phyloP scores from a whole-genome alignment of 2,329 filamentous ascomycete genomes.

The Diaporthe longicolla region DNA sequence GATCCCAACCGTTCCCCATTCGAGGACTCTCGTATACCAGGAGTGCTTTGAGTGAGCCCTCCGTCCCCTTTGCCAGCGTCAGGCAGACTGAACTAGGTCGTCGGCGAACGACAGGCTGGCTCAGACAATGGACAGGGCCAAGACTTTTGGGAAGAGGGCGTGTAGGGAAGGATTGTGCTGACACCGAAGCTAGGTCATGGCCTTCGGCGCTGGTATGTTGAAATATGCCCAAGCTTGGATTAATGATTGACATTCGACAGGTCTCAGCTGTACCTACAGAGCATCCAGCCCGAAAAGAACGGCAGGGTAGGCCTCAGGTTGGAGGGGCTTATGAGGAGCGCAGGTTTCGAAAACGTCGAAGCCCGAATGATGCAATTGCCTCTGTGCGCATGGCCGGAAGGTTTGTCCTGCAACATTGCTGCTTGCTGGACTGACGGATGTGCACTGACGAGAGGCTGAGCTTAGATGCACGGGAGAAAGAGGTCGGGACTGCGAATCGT shows the following conservation, averaged over 20 bases:
- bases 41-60: not conserved
- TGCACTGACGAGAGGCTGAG: constrained; percentile 42
- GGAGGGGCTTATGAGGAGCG: constrained; percentile 68
- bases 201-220: constrained; percentile 69
- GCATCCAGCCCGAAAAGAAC: constrained; percentile 75
- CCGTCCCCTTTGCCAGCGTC: not conserved
- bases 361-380: constrained; percentile 75
- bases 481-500: constrained; percentile 68
- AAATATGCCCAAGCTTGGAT: not conserved
- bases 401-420: constrained; percentile 58
- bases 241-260: constrained; percentile 23
- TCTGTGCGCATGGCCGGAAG: constrained; percentile 77
- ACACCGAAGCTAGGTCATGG: constrained; percentile 66
- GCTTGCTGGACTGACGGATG: constrained; percentile 1
- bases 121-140: not conserved
- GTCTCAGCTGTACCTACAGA: constrained; percentile 73
- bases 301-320: constrained; percentile 74
- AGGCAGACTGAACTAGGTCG: not conserved
- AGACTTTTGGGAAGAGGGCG: not conserved
- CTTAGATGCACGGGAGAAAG: constrained; percentile 64
- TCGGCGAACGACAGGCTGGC: not conserved
- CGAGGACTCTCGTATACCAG: not conserved
- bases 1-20: not conserved
- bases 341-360: constrained; percentile 79
- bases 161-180: not conserved